A percentile compares a stretch with the other conserved stretches of the same genome.
Conservation (phyloP, 2,329 filamentous ascomycete species). For the Furcasterigmium furcatum region DNA sequence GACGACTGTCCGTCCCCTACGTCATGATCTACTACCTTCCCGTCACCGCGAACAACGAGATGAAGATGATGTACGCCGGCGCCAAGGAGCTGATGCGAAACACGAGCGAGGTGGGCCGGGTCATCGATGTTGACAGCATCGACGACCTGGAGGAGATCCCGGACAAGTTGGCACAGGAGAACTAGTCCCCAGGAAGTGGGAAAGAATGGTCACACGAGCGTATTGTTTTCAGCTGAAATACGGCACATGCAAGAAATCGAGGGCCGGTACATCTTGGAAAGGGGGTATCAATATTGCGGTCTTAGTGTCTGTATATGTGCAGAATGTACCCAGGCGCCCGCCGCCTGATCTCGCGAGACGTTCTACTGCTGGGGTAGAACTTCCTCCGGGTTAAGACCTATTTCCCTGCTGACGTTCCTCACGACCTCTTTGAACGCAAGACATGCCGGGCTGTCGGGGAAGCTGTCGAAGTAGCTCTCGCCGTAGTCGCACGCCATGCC, state of each 20-base stretch:
- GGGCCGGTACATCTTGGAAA: background rate
- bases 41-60: conserved; percentile 80
- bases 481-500: conserved; percentile 97
- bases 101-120: conserved; percentile 82
- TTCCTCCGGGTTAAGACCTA: conserved; percentile 59
- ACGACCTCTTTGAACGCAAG: conserved; percentile 79
- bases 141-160: conserved; percentile 86
- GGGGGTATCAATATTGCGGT: background rate
- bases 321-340: too few relatives aligned
- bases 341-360: too few relatives aligned
- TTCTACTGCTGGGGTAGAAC: conserved; percentile 40
- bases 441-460: conserved; percentile 89
- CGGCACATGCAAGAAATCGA: conserved; percentile 1
- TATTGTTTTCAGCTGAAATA: too few relatives aligned
- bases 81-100: conserved; percentile 96
- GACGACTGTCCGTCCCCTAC: conserved; percentile 85
- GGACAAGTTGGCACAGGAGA: conserved; percentile 44
- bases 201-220: too few relatives aligned
- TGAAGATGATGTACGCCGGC: conserved; percentile 91
- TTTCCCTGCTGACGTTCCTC: conserved; percentile 61
- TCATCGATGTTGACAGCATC: conserved; percentile 78
- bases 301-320: background rate
- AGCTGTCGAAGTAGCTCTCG: conserved; percentile 94
- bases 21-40: conserved; percentile 94
- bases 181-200: conserved; percentile 11